Evolutionary conservation across 169 alveolate species (phyloP), one percentile per base, ranked within the genome.

Genomic region (Cryptosporidium ubiquitum): DNA sequence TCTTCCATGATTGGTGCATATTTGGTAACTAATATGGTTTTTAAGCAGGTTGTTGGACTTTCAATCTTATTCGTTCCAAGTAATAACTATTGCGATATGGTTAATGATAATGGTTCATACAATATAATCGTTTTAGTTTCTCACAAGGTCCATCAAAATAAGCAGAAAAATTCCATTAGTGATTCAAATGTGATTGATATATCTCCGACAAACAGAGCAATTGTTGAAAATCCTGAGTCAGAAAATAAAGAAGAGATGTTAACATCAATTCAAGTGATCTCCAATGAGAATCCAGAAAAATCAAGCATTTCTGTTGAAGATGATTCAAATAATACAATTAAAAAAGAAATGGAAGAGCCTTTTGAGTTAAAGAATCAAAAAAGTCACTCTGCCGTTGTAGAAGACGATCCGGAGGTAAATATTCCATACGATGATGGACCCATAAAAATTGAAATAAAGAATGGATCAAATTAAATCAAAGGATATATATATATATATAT

Each of bases 11-110:
- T 79, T 49, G 89, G 75, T 6, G 75, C 75, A 12, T 37, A 31
- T 39, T 26, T 79, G 44, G 68, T 79, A 42, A 79, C 68, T 5
- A 44, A n/a, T 23, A 64, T 64, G 75, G 75, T 66, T 1, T 23
- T 64, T 47, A 79, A 79, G n/a, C 89, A 79, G 52, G 75, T 79
- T 60, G 47, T 79, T 60, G 89, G 89, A 4, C 66, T 79, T 12
- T 58, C 89, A 18, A 61, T 79, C 20, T 66, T 79, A 18, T 61
- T 79, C 26, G 61, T 40, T 10, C 89, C 89, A 29, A 29, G 37
- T 4, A 44, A 14, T n/a, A 79, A 61, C 14, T 79, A 79, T 14
- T 26, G n/a, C 23, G 75, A 61, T 31, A 79, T 79, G 68, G n/a
- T 64, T 26, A 79, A 79, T 35, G 55, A 73, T 10, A 52, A 33